Evolutionary conservation across 2,329 filamentous ascomycete species (phyloP).

Genomic region (Ceratocystis ficicola): DNA sequence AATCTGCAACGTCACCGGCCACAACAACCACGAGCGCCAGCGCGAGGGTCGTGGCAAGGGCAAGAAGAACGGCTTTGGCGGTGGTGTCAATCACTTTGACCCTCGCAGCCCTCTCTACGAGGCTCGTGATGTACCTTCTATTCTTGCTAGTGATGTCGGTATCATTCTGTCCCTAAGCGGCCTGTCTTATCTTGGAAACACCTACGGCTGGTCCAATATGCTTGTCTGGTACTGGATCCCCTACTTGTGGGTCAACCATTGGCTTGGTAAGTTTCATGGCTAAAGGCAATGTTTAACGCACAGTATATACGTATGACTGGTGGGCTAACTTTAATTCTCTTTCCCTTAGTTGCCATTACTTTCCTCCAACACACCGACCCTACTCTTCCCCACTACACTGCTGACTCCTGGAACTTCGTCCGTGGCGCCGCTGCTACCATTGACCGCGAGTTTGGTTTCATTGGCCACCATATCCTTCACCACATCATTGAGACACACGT

Average conservation of each 20-base stretch:
- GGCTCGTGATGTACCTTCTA: conserved; percentile 76
- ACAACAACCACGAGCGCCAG: conserved; percentile 88
- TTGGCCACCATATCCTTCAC: conserved; percentile 81
- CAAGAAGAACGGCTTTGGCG: conserved; percentile 70
- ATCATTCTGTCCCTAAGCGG: conserved; percentile 48
- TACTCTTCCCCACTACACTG: conserved; percentile 80
- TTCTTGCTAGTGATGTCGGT: conserved; percentile 77
- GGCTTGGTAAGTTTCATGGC: conserved; percentile 62
- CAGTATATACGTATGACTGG: neutral
- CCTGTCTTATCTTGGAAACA: conserved; percentile 59
- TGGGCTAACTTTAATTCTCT: neutral
- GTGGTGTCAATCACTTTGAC: conserved; percentile 90
- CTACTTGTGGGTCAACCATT: conserved; percentile 98
- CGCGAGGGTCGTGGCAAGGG: conserved; percentile 84
- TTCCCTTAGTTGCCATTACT: conserved; percentile 72
- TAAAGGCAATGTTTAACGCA: neutral
- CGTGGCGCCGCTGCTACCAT: conserved; percentile 91
- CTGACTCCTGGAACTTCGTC: conserved; percentile 79
- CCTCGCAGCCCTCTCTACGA: conserved; percentile 83
- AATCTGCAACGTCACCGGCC: conserved; percentile 81
- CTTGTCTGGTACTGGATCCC: conserved; percentile 90
- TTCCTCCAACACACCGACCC: conserved; percentile 97
- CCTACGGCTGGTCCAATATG: conserved; percentile 74
- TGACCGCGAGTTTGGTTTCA: conserved; percentile 93
- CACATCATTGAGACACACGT: conserved; percentile 97